These are phyloP conservation scores for Antitrichia curtipendula DNA, from an alignment of 225 moss, liverwort and hornwort genomes.

Conservation along the genomic window DNA sequence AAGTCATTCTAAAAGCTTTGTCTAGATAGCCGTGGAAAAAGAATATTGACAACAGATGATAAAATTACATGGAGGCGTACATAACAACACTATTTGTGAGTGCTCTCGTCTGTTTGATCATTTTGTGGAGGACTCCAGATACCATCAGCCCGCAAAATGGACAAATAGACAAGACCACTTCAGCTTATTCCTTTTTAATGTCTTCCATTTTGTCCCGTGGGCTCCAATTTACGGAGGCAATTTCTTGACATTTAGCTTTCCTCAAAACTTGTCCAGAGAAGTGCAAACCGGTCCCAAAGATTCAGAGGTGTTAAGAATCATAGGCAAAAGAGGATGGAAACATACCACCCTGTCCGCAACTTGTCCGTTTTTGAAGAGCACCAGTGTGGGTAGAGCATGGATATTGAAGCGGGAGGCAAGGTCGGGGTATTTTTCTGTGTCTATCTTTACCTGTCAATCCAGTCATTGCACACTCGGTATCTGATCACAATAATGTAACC, in stretches of 20 bases:
- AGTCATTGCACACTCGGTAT: background rate
- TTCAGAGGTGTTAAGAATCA: background rate
- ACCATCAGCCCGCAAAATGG: background rate
- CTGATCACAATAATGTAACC: background rate
- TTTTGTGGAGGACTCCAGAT: background rate
- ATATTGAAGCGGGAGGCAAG: constrained; percentile 79
- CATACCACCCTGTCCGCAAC: constrained; percentile 52
- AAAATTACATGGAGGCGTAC: background rate
- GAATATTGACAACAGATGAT: background rate
- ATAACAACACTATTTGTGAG: no score
- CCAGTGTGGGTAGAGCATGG: constrained; percentile 74
- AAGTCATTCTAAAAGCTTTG: background rate
- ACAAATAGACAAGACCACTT: background rate
- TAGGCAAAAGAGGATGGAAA: background rate
- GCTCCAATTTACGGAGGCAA: background rate
- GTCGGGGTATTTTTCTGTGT: constrained; percentile 89
- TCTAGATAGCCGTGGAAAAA: background rate
- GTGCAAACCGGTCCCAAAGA: background rate
- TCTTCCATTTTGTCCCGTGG: background rate
- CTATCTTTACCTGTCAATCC: constrained; percentile 72
- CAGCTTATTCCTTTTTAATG: background rate
- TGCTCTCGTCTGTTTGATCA: background rate
- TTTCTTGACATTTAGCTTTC: background rate
- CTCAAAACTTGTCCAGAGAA: background rate
- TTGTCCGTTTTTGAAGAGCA: constrained; percentile 74